phyloP scores from a whole-genome alignment of 2,329 filamentous ascomycete species.

The Coleophoma cylindrospora region DNA sequence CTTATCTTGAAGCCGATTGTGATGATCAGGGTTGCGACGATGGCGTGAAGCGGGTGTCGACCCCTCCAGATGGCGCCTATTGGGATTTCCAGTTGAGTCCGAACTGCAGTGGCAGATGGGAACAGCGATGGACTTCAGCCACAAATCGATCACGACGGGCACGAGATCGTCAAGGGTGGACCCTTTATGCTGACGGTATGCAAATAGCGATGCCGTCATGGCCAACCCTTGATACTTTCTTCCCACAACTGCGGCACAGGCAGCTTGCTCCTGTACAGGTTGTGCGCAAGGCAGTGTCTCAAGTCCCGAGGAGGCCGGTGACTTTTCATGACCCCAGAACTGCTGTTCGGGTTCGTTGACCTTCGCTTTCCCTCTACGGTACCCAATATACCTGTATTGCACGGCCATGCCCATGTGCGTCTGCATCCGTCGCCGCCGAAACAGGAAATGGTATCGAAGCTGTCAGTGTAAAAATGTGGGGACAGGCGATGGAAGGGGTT shows the following conservation, averaged over 20 bases:
- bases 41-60: neutral
- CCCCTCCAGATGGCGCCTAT: neutral
- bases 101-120: too few relatives aligned
- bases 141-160: neutral
- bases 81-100: too few relatives aligned
- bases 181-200: neutral
- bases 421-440: too few relatives aligned
- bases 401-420: too few relatives aligned
- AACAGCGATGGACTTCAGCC: too few relatives aligned
- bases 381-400: too few relatives aligned
- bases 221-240: neutral
- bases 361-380: too few relatives aligned
- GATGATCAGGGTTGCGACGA: neutral
- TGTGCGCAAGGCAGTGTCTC: neutral
- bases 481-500: too few relatives aligned
- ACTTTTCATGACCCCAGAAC: neutral
- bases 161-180: neutral
- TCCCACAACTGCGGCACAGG: neutral
- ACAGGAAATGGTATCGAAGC: too few relatives aligned
- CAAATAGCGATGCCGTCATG: neutral
- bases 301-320: neutral
- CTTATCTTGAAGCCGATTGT: neutral
- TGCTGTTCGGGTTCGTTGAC: too few relatives aligned
- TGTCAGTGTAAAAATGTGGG: too few relatives aligned
- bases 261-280: neutral